Evolutionary conservation across 2,329 filamentous ascomycete species (phyloP).

Genomic region (Thelonectria olida): DNA sequence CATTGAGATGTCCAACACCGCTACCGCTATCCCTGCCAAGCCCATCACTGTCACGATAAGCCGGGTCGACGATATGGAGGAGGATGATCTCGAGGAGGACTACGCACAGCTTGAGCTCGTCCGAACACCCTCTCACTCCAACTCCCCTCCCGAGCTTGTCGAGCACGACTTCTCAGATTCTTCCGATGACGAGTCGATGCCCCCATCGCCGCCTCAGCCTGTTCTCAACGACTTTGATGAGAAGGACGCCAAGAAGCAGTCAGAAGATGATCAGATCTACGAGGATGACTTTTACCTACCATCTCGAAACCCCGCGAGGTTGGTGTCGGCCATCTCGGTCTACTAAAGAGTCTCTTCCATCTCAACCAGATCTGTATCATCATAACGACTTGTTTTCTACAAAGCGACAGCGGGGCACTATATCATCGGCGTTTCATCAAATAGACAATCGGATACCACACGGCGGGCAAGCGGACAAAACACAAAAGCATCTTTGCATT

Average conservation of each 20-base stretch:
- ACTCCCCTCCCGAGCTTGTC: slow-evolving; percentile 74
- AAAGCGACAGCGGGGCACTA: slow-evolving; percentile 42
- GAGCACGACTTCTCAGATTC: slow-evolving; percentile 75
- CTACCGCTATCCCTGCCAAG: slow-evolving; percentile 55
- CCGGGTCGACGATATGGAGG: slow-evolving; percentile 55
- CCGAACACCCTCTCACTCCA: slow-evolving; percentile 72
- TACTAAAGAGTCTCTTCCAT: slow-evolving; percentile 52
- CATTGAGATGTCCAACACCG: slow-evolving; percentile 60
- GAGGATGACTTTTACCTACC: slow-evolving; percentile 64
- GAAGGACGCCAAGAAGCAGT: slow-evolving; percentile 59
- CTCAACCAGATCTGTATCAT: slow-evolving; percentile 26
- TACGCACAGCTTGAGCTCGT: slow-evolving; percentile 73
- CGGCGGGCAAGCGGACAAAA: slow-evolving; percentile 24
- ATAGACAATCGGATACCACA: slow-evolving; percentile 42
- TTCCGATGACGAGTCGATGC: slow-evolving; percentile 79
- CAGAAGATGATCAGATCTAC: slow-evolving; percentile 57
- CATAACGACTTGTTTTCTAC: slow-evolving; percentile 37
- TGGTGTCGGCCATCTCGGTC: slow-evolving; percentile 66
- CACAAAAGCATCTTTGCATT: slow-evolving; percentile 32
- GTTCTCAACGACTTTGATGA: slow-evolving; percentile 67
- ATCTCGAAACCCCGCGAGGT: slow-evolving; percentile 58
- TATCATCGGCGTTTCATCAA: slow-evolving; percentile 36
- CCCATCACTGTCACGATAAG: slow-evolving; percentile 46
- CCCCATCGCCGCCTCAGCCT: slow-evolving; percentile 71
- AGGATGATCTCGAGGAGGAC: slow-evolving; percentile 70